These are phyloP conservation scores for Scalesia atractyloides DNA, from an alignment of 129 eudicot species.

Conservation along the genomic window DNA sequence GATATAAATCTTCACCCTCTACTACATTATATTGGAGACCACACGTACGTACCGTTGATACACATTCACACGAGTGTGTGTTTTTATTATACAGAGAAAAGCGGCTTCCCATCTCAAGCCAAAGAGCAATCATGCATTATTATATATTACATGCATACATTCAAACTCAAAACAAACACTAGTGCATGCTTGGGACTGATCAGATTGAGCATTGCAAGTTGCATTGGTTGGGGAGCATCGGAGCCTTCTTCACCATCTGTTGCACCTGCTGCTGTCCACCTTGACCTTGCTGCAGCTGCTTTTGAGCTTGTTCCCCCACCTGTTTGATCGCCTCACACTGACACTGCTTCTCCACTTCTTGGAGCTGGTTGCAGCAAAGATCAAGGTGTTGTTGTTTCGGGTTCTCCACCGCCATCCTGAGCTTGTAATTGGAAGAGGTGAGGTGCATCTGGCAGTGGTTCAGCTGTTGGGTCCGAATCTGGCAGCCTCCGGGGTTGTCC, in stretches of 20 bases:
- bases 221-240: not conserved
- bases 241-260: not conserved
- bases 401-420: not conserved
- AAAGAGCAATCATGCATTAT: too few species aligned
- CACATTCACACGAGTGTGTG: too few species aligned
- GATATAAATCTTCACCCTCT: too few species aligned
- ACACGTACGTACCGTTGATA: too few species aligned
- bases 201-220: not conserved
- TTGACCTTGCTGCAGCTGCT: not conserved
- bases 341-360: not conserved
- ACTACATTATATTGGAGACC: too few species aligned
- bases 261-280: not conserved
- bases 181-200: too few species aligned
- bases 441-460: slow-evolving; percentile 12
- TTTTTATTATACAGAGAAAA: too few species aligned
- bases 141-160: too few species aligned
- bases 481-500: not conserved
- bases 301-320: not conserved
- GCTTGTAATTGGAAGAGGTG: not conserved
- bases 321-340: slow-evolving; percentile 5
- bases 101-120: too few species aligned
- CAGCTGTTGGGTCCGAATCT: not conserved
- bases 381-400: not conserved
- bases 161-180: too few species aligned
- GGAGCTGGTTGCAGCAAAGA: slow-evolving; percentile 13